phyloP scores from a whole-genome alignment of 768 basidiomycete species.

The Auriscalpium microsporum region DNA sequence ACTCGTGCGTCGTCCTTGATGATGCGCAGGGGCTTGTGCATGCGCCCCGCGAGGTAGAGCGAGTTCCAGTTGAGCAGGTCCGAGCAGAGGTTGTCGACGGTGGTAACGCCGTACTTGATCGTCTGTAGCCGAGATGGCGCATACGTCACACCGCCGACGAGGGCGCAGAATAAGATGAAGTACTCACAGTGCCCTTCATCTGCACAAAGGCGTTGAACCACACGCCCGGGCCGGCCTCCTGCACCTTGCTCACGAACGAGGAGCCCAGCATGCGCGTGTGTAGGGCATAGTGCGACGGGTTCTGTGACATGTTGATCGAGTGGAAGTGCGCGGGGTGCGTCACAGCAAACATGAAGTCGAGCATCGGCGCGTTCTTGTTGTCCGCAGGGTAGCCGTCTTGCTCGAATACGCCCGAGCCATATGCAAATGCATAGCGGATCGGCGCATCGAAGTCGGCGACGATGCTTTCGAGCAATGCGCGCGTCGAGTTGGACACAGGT shows the following conservation, averaged over 20 bases:
- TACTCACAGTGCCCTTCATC: constrained; percentile 74
- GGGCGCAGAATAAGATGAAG: constrained; percentile 1
- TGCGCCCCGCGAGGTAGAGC: constrained; percentile 88
- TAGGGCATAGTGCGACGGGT: constrained; percentile 85
- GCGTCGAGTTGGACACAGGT: constrained; percentile 69
- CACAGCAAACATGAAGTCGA: constrained; percentile 96
- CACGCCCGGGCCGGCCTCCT: constrained; percentile 73
- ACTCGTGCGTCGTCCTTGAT: constrained; percentile 91
- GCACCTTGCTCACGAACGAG: constrained; percentile 68
- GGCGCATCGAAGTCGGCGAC: constrained; percentile 80
- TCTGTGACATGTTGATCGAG: constrained; percentile 88
- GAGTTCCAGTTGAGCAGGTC: constrained; percentile 91
- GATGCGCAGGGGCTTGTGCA: constrained; percentile 95
- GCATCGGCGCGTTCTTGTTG: constrained; percentile 53
- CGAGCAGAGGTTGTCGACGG: constrained; percentile 78
- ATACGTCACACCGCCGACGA: not conserved
- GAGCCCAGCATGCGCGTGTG: constrained; percentile 82
- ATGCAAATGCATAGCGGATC: constrained; percentile 94
- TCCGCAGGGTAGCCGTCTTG: constrained; percentile 66
- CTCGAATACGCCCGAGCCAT: constrained; percentile 92
- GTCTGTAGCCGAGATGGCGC: constrained; percentile 35
- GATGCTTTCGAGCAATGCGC: constrained; percentile 72
- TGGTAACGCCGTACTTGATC: constrained; percentile 96
- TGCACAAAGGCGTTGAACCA: constrained; percentile 95
- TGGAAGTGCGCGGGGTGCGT: constrained; percentile 92